Conservation (phyloP, 2,329 filamentous ascomycete genomes). For the Juglanconis oblonga region DNA sequence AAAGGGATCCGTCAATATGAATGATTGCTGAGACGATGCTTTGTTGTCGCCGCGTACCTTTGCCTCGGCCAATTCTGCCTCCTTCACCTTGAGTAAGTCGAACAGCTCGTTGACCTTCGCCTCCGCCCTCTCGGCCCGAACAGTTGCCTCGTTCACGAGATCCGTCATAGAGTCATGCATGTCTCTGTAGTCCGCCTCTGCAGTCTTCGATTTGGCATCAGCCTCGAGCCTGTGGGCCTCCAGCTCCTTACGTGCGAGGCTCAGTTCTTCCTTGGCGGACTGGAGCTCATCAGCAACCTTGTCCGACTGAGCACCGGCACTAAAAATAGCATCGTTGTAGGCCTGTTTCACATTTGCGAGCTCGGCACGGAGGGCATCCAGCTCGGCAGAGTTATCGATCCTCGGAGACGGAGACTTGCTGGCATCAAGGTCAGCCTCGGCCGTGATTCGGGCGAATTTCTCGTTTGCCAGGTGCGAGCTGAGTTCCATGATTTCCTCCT, state of each 20-base stretch:
- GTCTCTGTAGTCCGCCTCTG: slow-evolving; percentile 58
- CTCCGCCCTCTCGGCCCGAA: slow-evolving; percentile 48
- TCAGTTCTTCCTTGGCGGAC: slow-evolving; percentile 41
- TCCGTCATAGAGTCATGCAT: slow-evolving; percentile 61
- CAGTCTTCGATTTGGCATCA: slow-evolving; percentile 51
- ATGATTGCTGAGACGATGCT: background rate
- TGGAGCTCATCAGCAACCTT: slow-evolving; percentile 36
- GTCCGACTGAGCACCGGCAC: slow-evolving; percentile 33
- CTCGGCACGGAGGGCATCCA: slow-evolving; percentile 50
- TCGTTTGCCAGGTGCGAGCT: slow-evolving; percentile 54
- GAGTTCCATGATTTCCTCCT: slow-evolving; percentile 48
- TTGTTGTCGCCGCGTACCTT: slow-evolving; percentile 40
- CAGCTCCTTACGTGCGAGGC: slow-evolving; percentile 50
- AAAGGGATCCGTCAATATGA: background rate
- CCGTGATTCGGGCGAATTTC: slow-evolving; percentile 59
- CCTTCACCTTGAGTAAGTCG: slow-evolving; percentile 59
- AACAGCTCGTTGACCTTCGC: slow-evolving; percentile 48
- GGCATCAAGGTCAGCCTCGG: slow-evolving; percentile 60
- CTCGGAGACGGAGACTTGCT: slow-evolving; percentile 43
- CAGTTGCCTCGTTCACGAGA: slow-evolving; percentile 57
- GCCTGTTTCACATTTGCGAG: slow-evolving; percentile 40
- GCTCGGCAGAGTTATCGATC: slow-evolving; percentile 46
- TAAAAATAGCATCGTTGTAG: slow-evolving; percentile 30
- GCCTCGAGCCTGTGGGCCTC: slow-evolving; percentile 50
- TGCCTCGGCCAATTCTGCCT: slow-evolving; percentile 61